A percentile compares a stretch with the other conserved stretches of the same genome.
These are phyloP conservation scores for Scheffersomyces quercinus DNA, from an alignment of 1,139 yeast genomes.

Conservation along the genomic window DNA sequence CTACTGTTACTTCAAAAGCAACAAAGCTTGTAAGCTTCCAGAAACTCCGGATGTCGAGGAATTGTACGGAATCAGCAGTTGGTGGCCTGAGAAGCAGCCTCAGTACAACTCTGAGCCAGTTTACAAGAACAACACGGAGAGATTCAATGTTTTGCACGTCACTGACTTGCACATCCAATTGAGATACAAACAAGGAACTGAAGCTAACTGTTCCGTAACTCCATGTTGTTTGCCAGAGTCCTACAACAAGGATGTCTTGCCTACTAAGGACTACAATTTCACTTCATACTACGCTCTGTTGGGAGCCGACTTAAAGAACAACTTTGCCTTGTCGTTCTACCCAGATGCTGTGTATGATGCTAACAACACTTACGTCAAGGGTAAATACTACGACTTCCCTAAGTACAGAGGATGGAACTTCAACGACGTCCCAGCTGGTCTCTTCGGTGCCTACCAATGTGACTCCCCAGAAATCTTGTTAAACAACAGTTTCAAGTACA, in stretches of 20 bases:
- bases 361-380: slow-evolving; percentile 37
- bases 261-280: slow-evolving; percentile 30
- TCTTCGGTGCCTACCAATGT: slow-evolving; percentile 62
- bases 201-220: slow-evolving; percentile 55
- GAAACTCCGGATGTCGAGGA: slow-evolving; percentile 27
- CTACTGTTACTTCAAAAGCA: slow-evolving; percentile 31
- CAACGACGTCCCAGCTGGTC: slow-evolving; percentile 53
- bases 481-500: slow-evolving; percentile 53
- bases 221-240: slow-evolving; percentile 53
- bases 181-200: slow-evolving; percentile 58
- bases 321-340: slow-evolving; percentile 29
- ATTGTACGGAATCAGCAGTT: slow-evolving; percentile 24
- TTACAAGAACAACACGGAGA: slow-evolving; percentile 20
- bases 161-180: slow-evolving; percentile 65
- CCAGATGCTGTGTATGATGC: slow-evolving; percentile 40
- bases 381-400: slow-evolving; percentile 41
- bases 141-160: slow-evolving; percentile 63
- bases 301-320: slow-evolving; percentile 16
- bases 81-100: slow-evolving; percentile 35
- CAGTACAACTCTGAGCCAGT: slow-evolving; percentile 25
- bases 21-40: slow-evolving; percentile 29
- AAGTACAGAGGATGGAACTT: slow-evolving; percentile 39
- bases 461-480: slow-evolving; percentile 64
- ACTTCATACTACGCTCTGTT: slow-evolving; percentile 23
- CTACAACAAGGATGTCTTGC: slow-evolving; percentile 30